phyloP scores from a whole-genome alignment of 2,329 filamentous ascomycete genomes.

The Cladosporium sp. region DNA sequence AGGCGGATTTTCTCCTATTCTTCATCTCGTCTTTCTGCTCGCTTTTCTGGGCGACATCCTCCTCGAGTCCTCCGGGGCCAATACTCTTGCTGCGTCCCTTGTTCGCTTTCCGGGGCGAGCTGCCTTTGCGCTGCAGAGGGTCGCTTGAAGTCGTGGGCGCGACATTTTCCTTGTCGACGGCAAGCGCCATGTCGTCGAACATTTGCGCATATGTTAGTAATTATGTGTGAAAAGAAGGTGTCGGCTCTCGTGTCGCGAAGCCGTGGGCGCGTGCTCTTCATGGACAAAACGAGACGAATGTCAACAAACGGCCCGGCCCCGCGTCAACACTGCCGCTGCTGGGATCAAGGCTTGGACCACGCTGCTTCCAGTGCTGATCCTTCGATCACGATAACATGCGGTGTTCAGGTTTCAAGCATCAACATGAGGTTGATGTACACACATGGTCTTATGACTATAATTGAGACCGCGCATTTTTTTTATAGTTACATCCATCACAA shows the following conservation, averaged over 20 bases:
- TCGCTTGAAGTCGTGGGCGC: slow-evolving; percentile 30
- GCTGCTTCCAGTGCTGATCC: too few relatives aligned
- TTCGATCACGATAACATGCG: too few relatives aligned
- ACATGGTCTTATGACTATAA: too few relatives aligned
- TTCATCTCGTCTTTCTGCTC: slow-evolving; percentile 25
- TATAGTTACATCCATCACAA: too few relatives aligned
- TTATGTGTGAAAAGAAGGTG: neutral
- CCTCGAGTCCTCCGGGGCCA: slow-evolving; percentile 84
- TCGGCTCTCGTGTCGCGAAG: neutral
- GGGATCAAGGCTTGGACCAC: too few relatives aligned
- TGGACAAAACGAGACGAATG: neutral
- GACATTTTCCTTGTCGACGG: slow-evolving; percentile 30
- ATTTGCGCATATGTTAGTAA: slow-evolving; percentile 13
- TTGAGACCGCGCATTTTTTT: too few relatives aligned
- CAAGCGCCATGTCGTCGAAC: slow-evolving; percentile 17
- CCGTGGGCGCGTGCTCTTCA: neutral
- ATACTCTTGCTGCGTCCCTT: slow-evolving; percentile 94
- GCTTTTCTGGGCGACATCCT: slow-evolving; percentile 57
- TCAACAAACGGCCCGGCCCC: neutral
- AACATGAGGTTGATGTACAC: too few relatives aligned
- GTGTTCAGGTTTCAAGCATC: too few relatives aligned
- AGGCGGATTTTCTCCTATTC: slow-evolving; percentile 40
- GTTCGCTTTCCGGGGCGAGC: slow-evolving; percentile 37
- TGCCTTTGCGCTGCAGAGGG: slow-evolving; percentile 27
- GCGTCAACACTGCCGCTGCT: neutral